phyloP scores from a whole-genome alignment of 2,329 filamentous ascomycete species.

The Acarospora socialis region DNA sequence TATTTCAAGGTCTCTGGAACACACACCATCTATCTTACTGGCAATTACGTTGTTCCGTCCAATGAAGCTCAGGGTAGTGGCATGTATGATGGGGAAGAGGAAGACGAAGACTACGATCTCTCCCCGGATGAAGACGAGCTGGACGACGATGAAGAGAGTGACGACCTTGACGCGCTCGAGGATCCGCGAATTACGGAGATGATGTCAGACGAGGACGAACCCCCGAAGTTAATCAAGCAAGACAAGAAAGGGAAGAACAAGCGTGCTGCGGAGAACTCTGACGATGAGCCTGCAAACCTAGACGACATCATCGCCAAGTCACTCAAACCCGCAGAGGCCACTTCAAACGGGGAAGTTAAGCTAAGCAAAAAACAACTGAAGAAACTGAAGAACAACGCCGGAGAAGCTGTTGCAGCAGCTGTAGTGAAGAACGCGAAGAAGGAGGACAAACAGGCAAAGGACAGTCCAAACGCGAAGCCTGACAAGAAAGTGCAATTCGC shows the following conservation, averaged over 20 bases:
- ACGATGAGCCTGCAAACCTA: slow-evolving; percentile 46
- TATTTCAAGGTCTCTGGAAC: slow-evolving; percentile 87
- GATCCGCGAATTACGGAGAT: slow-evolving; percentile 76
- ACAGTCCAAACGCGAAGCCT: slow-evolving; percentile 36
- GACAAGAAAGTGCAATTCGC: slow-evolving; percentile 98
- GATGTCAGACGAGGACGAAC: slow-evolving; percentile 57
- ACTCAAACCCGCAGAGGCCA: slow-evolving; percentile 35
- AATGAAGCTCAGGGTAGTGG: slow-evolving; percentile 44
- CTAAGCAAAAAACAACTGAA: slow-evolving; percentile 94
- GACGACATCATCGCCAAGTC: slow-evolving; percentile 76
- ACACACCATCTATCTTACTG: slow-evolving; percentile 81
- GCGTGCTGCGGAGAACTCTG: slow-evolving; percentile 60
- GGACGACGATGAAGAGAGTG: slow-evolving; percentile 49
- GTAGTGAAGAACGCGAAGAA: slow-evolving; percentile 43
- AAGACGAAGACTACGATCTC: slow-evolving; percentile 65
- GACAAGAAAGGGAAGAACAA: slow-evolving; percentile 70
- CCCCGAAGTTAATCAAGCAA: slow-evolving; percentile 30
- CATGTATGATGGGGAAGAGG: slow-evolving; percentile 46
- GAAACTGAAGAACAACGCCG: slow-evolving; percentile 98
- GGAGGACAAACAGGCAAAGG: slow-evolving; percentile 32
- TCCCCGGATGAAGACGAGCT: slow-evolving; percentile 69
- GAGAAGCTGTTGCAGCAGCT: slow-evolving; percentile 55
- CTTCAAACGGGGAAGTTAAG: slow-evolving; percentile 50
- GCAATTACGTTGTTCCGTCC: slow-evolving; percentile 77
- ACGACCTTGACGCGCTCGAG: slow-evolving; percentile 63